Percentiles rank a stretch among this genome's conserved stretches.
These are phyloP conservation scores for Phialophora chinensis DNA, from an alignment of 2,329 filamentous ascomycete genomes.

Conservation along the genomic window DNA sequence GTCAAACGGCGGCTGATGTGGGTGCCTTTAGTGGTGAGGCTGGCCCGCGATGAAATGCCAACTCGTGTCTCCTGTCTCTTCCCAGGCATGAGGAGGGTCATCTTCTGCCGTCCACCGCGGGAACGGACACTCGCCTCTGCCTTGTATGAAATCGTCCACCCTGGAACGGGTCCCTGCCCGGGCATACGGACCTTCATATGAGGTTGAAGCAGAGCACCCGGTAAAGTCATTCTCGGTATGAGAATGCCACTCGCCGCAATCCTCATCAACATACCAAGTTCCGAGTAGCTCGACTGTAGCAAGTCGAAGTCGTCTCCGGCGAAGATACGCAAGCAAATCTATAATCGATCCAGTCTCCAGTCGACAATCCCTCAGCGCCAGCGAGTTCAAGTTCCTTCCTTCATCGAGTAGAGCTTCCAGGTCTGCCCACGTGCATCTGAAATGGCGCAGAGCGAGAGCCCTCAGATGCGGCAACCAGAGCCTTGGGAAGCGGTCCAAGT, in stretches of 20 bases:
- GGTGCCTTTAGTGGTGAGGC: slow-evolving; percentile 9
- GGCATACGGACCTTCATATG: slow-evolving; percentile 34
- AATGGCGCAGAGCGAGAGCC: slow-evolving; percentile 26
- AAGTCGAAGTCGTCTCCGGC: slow-evolving; percentile 19
- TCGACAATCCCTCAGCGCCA: slow-evolving; percentile 30
- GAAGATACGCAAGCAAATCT: slow-evolving; percentile 27
- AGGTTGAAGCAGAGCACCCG: slow-evolving; percentile 5
- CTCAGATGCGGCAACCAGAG: slow-evolving; percentile 29
- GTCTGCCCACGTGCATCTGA: slow-evolving; percentile 29
- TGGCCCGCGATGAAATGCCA: slow-evolving; percentile 31
- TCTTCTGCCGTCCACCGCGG: slow-evolving; percentile 26
- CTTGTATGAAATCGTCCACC: slow-evolving; percentile 30
- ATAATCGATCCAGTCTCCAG: slow-evolving; percentile 32
- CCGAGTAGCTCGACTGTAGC: slow-evolving; percentile 21
- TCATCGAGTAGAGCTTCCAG: slow-evolving; percentile 25
- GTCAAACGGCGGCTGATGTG: background rate
- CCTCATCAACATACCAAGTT: slow-evolving; percentile 32
- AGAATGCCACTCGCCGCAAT: slow-evolving; percentile 17
- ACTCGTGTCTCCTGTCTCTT: slow-evolving; percentile 32
- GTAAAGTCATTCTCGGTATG: slow-evolving; percentile 12
- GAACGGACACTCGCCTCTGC: slow-evolving; percentile 28
- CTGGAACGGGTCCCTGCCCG: slow-evolving; percentile 21
- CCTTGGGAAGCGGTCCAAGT: slow-evolving; percentile 29
- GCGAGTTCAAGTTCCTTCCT: slow-evolving; percentile 16
- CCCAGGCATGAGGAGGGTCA: slow-evolving; percentile 25